Evolutionary conservation across 2,329 filamentous ascomycete genomes (phyloP).

Genomic region (Stachybotrys echinatus): DNA sequence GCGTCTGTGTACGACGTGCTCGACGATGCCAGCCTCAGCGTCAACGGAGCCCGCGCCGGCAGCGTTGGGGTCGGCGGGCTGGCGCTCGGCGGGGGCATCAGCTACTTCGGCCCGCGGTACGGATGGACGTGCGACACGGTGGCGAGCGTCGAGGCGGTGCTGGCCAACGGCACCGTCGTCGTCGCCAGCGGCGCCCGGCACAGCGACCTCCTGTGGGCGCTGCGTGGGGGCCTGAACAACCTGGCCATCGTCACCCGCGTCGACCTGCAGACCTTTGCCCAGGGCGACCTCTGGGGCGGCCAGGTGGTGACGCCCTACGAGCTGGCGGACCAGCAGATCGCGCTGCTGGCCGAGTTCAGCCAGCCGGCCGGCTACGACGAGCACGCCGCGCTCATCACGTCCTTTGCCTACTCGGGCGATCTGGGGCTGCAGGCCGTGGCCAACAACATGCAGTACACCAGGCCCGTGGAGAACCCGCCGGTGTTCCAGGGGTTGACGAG

Average conservation of each 20-base stretch:
- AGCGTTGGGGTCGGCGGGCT: slow-evolving; percentile 4
- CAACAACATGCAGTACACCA: slow-evolving; percentile 5
- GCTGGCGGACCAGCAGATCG: slow-evolving; percentile 1
- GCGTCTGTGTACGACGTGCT: slow-evolving; percentile 2
- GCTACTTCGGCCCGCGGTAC: slow-evolving; percentile 29
- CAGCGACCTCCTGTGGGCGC: slow-evolving; percentile 51
- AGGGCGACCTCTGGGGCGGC: background rate
- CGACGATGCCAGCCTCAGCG: slow-evolving; percentile 1
- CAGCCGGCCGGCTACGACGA: slow-evolving; percentile 3
- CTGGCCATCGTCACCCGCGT: slow-evolving; percentile 27
- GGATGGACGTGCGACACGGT: slow-evolving; percentile 34
- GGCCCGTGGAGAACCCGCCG: slow-evolving; percentile 2
- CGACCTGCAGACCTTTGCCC: slow-evolving; percentile 9
- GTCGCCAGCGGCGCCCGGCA: slow-evolving; percentile 27
- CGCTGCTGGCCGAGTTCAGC: slow-evolving; percentile 1
- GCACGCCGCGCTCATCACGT: slow-evolving; percentile 3
- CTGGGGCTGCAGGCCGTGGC: slow-evolving; percentile 1
- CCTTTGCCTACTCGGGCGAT: slow-evolving; percentile 1
- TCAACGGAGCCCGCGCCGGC: background rate
- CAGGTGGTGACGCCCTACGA: slow-evolving; percentile 8
- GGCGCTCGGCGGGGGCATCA: slow-evolving; percentile 27
- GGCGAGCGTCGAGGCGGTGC: slow-evolving; percentile 30
- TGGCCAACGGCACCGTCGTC: slow-evolving; percentile 30
- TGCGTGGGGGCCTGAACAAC: slow-evolving; percentile 44
- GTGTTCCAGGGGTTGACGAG: slow-evolving; percentile 1